phyloP scores from a whole-genome alignment of 2,329 filamentous ascomycete species.

The Xylogone sp. region DNA sequence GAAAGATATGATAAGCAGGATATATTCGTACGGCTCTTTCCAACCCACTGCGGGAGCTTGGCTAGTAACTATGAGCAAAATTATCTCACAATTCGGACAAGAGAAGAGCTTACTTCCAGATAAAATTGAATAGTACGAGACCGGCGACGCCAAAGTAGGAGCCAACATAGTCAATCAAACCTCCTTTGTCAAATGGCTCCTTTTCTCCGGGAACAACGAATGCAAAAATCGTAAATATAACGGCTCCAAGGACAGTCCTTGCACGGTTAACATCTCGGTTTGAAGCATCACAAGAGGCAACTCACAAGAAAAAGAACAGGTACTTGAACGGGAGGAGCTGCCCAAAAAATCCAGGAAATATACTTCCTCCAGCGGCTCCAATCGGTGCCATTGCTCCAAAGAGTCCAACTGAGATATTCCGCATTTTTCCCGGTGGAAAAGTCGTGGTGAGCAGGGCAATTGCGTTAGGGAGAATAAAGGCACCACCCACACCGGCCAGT shows the following conservation, averaged over 20 bases:
- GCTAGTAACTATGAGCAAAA: slow-evolving; percentile 3
- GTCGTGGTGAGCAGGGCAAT: slow-evolving; percentile 44
- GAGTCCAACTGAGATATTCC: slow-evolving; percentile 39
- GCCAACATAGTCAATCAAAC: slow-evolving; percentile 37
- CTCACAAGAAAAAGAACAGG: slow-evolving; percentile 34
- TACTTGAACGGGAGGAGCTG: slow-evolving; percentile 34
- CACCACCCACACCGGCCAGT: slow-evolving; percentile 45
- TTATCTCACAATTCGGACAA: neutral
- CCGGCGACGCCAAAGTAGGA: slow-evolving; percentile 34
- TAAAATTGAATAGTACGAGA: slow-evolving; percentile 44
- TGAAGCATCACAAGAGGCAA: neutral
- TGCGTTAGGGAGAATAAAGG: slow-evolving; percentile 45
- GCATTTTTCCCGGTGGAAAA: slow-evolving; percentile 40
- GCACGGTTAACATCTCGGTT: slow-evolving; percentile 3
- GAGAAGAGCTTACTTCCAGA: slow-evolving; percentile 39
- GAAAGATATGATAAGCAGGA: slow-evolving; percentile 12
- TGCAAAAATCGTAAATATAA: slow-evolving; percentile 2
- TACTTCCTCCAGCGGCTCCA: slow-evolving; percentile 36
- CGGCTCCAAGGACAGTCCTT: slow-evolving; percentile 6
- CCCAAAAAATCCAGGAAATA: slow-evolving; percentile 35
- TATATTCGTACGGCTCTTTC: slow-evolving; percentile 12
- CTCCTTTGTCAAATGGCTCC: slow-evolving; percentile 24
- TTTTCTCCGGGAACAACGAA: slow-evolving; percentile 6
- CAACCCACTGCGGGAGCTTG: slow-evolving; percentile 21
- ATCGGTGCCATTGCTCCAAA: slow-evolving; percentile 43